Conservation (phyloP, 2,329 filamentous ascomycete genomes). For the Achaetomium macrosporum region DNA sequence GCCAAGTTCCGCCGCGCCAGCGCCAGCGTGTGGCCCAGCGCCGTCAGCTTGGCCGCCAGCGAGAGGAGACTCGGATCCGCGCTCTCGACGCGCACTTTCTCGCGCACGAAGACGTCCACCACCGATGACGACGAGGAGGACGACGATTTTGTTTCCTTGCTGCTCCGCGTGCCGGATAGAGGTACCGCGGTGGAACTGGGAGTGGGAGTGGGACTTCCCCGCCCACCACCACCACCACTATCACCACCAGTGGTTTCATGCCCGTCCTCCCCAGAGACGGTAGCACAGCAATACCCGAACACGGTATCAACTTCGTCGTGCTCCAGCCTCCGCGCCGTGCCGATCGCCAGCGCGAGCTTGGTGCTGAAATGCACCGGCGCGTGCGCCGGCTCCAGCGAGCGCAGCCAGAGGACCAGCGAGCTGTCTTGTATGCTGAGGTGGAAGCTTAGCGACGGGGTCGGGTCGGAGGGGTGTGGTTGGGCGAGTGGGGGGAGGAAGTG, state of each 20-base stretch:
- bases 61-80: slow-evolving; percentile 83
- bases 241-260: neutral
- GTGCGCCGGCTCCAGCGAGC: slow-evolving; percentile 63
- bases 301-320: slow-evolving; percentile 76
- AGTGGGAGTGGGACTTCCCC: too few species aligned
- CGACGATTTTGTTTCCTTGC: neutral
- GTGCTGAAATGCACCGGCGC: slow-evolving; percentile 55
- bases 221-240: too few species aligned
- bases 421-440: slow-evolving; percentile 65
- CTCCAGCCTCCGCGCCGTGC: slow-evolving; percentile 56
- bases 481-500: slow-evolving; percentile 38
- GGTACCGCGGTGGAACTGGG: neutral
- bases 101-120: slow-evolving; percentile 74
- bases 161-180: slow-evolving; percentile 10
- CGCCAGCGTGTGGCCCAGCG: slow-evolving; percentile 66
- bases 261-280: too few species aligned
- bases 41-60: slow-evolving; percentile 74
- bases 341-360: slow-evolving; percentile 65
- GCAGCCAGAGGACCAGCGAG: slow-evolving; percentile 61
- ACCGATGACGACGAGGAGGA: too few species aligned
- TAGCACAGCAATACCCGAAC: slow-evolving; percentile 54
- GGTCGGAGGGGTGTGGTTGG: slow-evolving; percentile 1
- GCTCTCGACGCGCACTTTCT: slow-evolving; percentile 84
- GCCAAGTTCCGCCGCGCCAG: slow-evolving; percentile 66
- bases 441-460: slow-evolving; percentile 51